A percentile compares a stretch with the other conserved stretches of the same genome.
Evolutionary conservation across 371 early-diverging fungal species (phyloP).

Genomic region (Zychaea mexicana): DNA sequence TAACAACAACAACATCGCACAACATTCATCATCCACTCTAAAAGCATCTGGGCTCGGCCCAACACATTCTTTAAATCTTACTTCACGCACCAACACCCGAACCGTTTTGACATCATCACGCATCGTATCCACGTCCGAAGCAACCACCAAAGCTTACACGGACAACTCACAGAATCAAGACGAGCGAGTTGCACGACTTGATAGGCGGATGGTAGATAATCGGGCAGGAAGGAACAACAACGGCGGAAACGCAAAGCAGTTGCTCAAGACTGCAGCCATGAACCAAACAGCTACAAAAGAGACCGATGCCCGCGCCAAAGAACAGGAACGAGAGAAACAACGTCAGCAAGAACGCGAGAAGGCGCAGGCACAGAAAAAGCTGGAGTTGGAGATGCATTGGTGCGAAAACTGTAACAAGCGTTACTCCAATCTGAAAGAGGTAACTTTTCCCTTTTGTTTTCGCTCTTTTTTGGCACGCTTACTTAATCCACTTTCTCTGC

Average conservation of each 20-base stretch:
- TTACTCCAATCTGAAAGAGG: constrained; percentile 30
- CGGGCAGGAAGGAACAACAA: not conserved
- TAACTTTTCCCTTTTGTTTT: no score
- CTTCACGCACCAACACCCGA: not conserved
- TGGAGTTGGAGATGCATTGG: constrained; percentile 23
- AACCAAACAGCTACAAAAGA: constrained; percentile 9
- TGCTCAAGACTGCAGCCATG: constrained; percentile 6
- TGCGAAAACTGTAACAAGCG: constrained; percentile 45
- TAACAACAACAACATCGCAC: not conserved
- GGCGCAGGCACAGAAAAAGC: constrained; percentile 7
- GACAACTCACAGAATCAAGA: constrained; percentile 20
- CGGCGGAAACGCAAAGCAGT: not conserved
- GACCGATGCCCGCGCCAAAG: constrained; percentile 9
- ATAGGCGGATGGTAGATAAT: constrained; percentile 36
- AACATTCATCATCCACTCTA: not conserved
- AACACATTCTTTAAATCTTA: not conserved
- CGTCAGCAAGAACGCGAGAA: constrained; percentile 8
- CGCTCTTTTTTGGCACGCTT: not conserved
- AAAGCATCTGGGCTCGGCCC: not conserved
- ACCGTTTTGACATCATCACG: constrained; percentile 9
- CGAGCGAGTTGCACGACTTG: constrained; percentile 31
- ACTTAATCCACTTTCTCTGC: no score
- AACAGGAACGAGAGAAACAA: constrained; percentile 5
- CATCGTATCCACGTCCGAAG: constrained; percentile 19
- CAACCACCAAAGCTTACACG: constrained; percentile 5